Percentiles rank a stretch among this genome's conserved stretches.
phyloP scores from a whole-genome alignment of 2,329 filamentous ascomycete genomes.

The Paracorniculantispora psalliotae region DNA sequence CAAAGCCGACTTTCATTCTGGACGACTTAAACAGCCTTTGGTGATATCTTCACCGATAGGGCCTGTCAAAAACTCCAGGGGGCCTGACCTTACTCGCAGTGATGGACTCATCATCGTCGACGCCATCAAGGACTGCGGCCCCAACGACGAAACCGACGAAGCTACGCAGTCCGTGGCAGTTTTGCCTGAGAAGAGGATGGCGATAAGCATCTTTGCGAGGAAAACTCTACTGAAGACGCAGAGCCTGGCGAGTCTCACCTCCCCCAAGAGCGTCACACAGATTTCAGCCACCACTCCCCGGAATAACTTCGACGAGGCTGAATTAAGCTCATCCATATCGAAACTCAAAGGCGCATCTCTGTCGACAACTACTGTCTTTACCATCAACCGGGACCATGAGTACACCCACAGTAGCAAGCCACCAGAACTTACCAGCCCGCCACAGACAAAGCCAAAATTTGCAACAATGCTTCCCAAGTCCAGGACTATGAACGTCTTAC shows the following conservation, averaged over 20 bases:
- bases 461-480: constrained; percentile 36
- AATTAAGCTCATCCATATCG: neutral
- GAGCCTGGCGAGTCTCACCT: neutral
- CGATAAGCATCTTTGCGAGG: neutral
- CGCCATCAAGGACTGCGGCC: constrained; percentile 30
- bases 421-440: neutral
- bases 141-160: neutral
- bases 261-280: neutral
- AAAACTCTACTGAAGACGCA: constrained; percentile 7
- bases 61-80: constrained; percentile 33
- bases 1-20: neutral
- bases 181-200: neutral
- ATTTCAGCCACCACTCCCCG: neutral
- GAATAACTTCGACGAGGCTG: neutral
- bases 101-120: constrained; percentile 30
- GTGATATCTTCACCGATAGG: constrained; percentile 33
- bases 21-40: constrained; percentile 22
- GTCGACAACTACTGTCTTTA: neutral
- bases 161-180: neutral
- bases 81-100: constrained; percentile 31
- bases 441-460: constrained; percentile 9
- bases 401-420: neutral
- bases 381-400: constrained; percentile 3
- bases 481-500: constrained; percentile 40
- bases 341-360: constrained; percentile 2